Evolutionary conservation across 768 basidiomycete genomes (phyloP).

Genomic region (Phylloporus sp.): DNA sequence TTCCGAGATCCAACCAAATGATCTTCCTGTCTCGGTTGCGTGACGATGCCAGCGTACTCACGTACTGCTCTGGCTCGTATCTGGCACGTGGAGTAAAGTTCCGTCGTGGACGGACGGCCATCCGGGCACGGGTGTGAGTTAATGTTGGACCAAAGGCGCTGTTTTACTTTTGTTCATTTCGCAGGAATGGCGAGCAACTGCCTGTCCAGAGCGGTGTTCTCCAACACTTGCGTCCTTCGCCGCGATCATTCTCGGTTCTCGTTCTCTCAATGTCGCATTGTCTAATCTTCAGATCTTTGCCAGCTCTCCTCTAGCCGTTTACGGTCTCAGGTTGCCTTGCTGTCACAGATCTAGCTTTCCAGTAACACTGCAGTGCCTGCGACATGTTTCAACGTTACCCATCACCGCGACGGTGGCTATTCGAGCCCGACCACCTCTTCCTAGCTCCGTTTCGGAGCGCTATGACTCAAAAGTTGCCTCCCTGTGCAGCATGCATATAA

Average conservation of each 20-base stretch:
- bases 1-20: neutral
- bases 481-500: slow-evolving; percentile 33
- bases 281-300: slow-evolving; percentile 18
- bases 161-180: slow-evolving; percentile 22
- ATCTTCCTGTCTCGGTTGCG: neutral
- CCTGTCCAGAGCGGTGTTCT: slow-evolving; percentile 20
- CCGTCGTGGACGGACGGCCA: slow-evolving; percentile 23
- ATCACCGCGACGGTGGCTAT: slow-evolving; percentile 35
- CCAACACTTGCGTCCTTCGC: slow-evolving; percentile 18
- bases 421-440: slow-evolving; percentile 26
- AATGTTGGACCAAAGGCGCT: slow-evolving; percentile 15
- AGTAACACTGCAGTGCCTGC: slow-evolving; percentile 30
- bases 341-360: slow-evolving; percentile 28
- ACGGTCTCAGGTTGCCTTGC: slow-evolving; percentile 23
- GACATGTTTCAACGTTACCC: slow-evolving; percentile 34
- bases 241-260: slow-evolving; percentile 19
- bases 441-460: slow-evolving; percentile 29
- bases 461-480: slow-evolving; percentile 14
- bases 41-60: neutral
- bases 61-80: neutral
- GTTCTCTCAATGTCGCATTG: slow-evolving; percentile 15
- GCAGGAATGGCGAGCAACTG: slow-evolving; percentile 21
- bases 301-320: slow-evolving; percentile 16
- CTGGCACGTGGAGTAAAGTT: slow-evolving; percentile 5
- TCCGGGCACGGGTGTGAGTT: slow-evolving; percentile 8